These are phyloP conservation scores for Tilletiaria anomala DNA, from an alignment of 1,284 basidiomycete genomes.

Conservation along the genomic window DNA sequence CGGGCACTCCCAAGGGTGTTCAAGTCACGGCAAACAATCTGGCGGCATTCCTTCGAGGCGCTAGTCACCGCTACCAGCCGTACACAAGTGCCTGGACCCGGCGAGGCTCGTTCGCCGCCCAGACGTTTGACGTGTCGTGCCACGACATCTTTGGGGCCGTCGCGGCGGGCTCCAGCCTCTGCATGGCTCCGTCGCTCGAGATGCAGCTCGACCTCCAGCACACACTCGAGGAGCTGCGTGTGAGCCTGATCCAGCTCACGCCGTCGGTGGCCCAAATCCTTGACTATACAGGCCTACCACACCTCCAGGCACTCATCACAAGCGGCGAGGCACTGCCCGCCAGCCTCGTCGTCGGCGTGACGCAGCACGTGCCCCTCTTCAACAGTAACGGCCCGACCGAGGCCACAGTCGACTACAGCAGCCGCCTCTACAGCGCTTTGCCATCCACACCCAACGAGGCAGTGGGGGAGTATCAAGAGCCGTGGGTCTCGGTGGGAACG, in stretches of 20 bases:
- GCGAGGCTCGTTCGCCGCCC: constrained; percentile 1
- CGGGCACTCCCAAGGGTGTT: constrained; percentile 33
- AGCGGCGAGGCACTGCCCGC: too few species aligned
- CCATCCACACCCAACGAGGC: too few species aligned
- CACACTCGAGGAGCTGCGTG: background rate
- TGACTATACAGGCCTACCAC: background rate
- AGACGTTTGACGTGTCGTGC: constrained; percentile 1
- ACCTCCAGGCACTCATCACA: too few species aligned
- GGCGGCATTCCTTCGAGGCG: too few species aligned
- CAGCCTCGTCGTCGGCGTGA: too few species aligned
- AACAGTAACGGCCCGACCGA: constrained; percentile 5
- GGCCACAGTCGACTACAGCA: constrained; percentile 2
- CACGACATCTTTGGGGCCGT: constrained; percentile 2
- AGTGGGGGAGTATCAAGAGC: background rate
- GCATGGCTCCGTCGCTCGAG: background rate
- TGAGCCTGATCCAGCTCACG: background rate
- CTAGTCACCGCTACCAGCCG: too few species aligned
- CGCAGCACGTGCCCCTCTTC: constrained; percentile 1
- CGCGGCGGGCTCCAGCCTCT: constrained; percentile 1
- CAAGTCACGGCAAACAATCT: constrained; percentile 11
- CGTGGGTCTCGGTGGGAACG: constrained; percentile 1
- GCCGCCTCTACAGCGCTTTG: constrained; percentile 1
- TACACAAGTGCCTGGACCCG: too few species aligned
- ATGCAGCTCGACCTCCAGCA: constrained; percentile 1
- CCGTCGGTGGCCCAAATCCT: constrained; percentile 1